A percentile compares a stretch with the other conserved stretches of the same genome.
phyloP scores from a whole-genome alignment of 2,329 filamentous ascomycete species.

The Macrophomina phaseolina region DNA sequence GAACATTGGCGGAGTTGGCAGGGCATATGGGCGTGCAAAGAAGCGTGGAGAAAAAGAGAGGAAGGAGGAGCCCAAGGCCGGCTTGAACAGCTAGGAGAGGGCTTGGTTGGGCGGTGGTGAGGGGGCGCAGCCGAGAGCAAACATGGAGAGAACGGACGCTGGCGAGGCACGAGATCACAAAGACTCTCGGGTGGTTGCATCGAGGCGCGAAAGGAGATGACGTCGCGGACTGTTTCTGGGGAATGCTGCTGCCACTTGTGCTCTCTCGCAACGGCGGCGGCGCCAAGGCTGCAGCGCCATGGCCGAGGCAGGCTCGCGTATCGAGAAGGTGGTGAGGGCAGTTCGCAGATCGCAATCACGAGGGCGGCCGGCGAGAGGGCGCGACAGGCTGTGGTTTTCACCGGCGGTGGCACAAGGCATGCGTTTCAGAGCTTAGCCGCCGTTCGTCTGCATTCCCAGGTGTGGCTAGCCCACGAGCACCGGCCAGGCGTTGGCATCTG shows the following conservation, averaged over 20 bases:
- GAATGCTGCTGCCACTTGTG: slow-evolving; percentile 18
- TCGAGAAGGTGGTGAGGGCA: neutral
- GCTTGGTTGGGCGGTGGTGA: neutral
- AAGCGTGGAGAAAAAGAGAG: neutral
- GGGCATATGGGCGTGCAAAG: neutral
- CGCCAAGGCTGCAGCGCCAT: slow-evolving; percentile 6
- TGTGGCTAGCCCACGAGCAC: neutral
- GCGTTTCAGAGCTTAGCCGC: slow-evolving; percentile 21
- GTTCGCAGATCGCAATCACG: slow-evolving; percentile 17
- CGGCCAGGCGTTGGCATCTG: too few relatives aligned
- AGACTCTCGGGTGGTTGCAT: neutral
- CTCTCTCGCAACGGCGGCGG: neutral
- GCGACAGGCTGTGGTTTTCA: slow-evolving; percentile 14
- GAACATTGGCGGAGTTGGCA: neutral
- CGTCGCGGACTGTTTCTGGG: neutral
- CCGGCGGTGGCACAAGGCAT: slow-evolving; percentile 7
- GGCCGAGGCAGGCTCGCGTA: neutral
- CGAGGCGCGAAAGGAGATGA: slow-evolving; percentile 3
- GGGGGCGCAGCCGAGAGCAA: neutral
- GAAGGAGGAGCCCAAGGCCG: neutral
- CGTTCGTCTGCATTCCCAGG: slow-evolving; percentile 16
- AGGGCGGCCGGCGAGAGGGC: neutral
- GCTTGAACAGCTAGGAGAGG: slow-evolving; percentile 1
- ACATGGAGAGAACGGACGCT: slow-evolving; percentile 3
- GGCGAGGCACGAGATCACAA: slow-evolving; percentile 3